Base-by-base conservation (phyloP, 345 rosid genomes). In the Xanthoceras sorbifolium region DNA sequence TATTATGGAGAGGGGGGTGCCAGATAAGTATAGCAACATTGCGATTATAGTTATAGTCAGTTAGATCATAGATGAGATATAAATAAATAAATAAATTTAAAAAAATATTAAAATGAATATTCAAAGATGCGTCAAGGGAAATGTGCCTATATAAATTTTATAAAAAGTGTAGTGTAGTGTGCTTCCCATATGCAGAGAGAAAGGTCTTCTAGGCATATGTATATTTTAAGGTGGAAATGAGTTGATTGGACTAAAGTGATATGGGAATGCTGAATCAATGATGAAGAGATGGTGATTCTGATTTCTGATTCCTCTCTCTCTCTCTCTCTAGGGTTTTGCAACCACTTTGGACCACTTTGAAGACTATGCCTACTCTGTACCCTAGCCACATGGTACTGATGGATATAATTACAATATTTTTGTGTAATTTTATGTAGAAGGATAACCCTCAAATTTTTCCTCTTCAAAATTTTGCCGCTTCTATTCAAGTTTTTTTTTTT, bases 241-340 rank as follows among this genome's bases (percentile, higher is more conserved):
- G 44, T 55, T 75, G 85, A 86, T 78, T 77, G 81, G 89, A 29
- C 60, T 80, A 62, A 64, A 59, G 67, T 74, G 72, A 66, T 61
- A 29, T 75, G 69, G 80, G 85, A 83, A 69, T 75, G 79, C 72
- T 40, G 72, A 82, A 78, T 74, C 83, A 87, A 86, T 84, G 79
- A 84, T 87, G 82, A 72, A 61, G 82, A 67, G 67, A 82, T 80
- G 75, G 82, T 80, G 84, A 81, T 80, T 82, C 89, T 82, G 89
- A 84, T 84, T 77, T 81, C n/a, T n/a, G n/a, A n/a, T n/a, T n/a
- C n/a, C n/a, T n/a, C n/a, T n/a, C 84, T 75, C 81, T 34, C 72
- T 50, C n/a, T 75, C 28, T 75, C 65, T 68, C 5, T 52, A 10
- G 82, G 77, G 73, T 44, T 65, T 66, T 57, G 74, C 60, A 71